Conservation (phyloP, 805 yeast genomes). For the Yarrowia phangngaensis region DNA sequence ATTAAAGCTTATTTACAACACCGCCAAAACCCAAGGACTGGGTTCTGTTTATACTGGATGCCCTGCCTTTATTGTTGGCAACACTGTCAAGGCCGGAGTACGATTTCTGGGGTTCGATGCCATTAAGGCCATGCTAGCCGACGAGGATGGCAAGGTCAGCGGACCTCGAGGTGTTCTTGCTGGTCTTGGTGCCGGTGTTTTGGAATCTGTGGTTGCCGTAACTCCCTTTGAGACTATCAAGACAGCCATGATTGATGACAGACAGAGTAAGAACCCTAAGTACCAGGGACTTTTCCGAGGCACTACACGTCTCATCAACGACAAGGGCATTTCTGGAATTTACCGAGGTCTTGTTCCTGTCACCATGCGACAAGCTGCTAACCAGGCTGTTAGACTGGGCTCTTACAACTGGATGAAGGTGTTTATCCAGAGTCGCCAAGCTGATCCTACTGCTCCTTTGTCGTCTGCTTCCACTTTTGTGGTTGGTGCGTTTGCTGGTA, state of each 20-base stretch:
- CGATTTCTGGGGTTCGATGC: constrained; percentile 90
- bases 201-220: constrained; percentile 88
- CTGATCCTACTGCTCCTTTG: constrained; percentile 69
- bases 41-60: constrained; percentile 86
- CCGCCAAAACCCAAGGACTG: constrained; percentile 74
- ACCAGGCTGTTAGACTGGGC: constrained; percentile 91
- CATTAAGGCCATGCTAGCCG: constrained; percentile 71
- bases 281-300: constrained; percentile 64
- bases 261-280: constrained; percentile 67
- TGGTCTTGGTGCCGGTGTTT: constrained; percentile 94
- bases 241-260: constrained; percentile 93
- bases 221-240: constrained; percentile 97
- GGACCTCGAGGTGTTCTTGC: constrained; percentile 92
- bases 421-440: constrained; percentile 64
- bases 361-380: constrained; percentile 91
- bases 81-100: constrained; percentile 94
- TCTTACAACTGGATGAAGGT: constrained; percentile 86
- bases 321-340: constrained; percentile 76
- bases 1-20: constrained; percentile 66
- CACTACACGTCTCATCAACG: constrained; percentile 59
- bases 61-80: constrained; percentile 93
- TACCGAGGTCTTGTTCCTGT: constrained; percentile 91
- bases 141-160: constrained; percentile 78
- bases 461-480: constrained; percentile 75
- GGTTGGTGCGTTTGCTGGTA: constrained; percentile 87